Evolutionary conservation across 192 early-diverging fungal genomes (phyloP).

Genomic region (Backusella tarrabulga): DNA sequence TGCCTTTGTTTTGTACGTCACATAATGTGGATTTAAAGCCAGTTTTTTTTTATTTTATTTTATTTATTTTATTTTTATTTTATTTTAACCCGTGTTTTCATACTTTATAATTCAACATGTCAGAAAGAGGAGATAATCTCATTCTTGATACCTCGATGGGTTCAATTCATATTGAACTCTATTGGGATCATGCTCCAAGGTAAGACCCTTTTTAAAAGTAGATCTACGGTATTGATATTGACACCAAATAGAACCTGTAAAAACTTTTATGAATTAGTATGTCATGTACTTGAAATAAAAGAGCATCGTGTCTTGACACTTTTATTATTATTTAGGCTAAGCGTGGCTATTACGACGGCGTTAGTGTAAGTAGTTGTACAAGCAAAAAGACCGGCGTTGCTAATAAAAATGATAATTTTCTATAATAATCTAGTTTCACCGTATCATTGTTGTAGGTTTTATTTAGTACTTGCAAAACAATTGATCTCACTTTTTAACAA

Average conservation of each 20-base stretch:
- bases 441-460: conserved; percentile 60
- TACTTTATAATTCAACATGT: background rate
- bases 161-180: conserved; percentile 72
- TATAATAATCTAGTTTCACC: conserved; percentile 60
- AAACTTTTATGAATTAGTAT: conserved; percentile 80
- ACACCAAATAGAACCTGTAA: conserved; percentile 55
- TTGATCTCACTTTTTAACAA: background rate
- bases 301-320: background rate
- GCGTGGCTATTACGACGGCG: conserved; percentile 79
- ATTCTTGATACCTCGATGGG: conserved; percentile 57
- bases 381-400: background rate
- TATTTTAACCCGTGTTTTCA: too few relatives aligned
- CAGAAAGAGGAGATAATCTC: conserved; percentile 23
- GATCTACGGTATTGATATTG: background rate
- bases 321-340: conserved; percentile 52
- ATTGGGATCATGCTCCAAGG: conserved; percentile 83
- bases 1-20: background rate
- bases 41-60: background rate
- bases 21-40: background rate
- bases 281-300: background rate
- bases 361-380: conserved; percentile 51
- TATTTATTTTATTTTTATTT: too few relatives aligned
- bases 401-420: too few relatives aligned
- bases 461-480: background rate
- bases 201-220: conserved; percentile 24